Base-by-base conservation (phyloP, 495 filamentous ascomycete genomes). In the Wilcoxina mikolae region DNA sequence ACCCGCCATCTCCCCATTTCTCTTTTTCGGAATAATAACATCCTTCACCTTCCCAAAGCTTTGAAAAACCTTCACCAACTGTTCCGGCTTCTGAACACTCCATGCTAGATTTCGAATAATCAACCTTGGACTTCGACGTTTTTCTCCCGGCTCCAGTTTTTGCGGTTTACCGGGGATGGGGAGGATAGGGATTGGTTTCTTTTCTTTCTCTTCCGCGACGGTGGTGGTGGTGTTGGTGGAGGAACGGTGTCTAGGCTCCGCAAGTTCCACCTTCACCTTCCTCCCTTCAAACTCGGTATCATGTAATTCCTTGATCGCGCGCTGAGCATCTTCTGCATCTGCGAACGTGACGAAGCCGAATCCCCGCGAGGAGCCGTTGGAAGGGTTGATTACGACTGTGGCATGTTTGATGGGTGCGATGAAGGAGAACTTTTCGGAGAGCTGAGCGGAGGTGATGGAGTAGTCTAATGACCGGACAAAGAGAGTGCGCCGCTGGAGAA, bases 301-400 rank as follows among this genome's bases (percentile, higher is more conserved):
- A 62, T 93, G 76, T 64, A 94, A 78, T 66, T 89, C 81, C 57
- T 83, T 75, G 64, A 81, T 72, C 15, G 91, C 91, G 49, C 77
- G 73, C 58, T 83, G 69, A 24, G 91, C 88, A 70, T 99, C 91
- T 56, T 95, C 87, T 48, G 83, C 74, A 62, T 96, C 90, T 62
- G 88, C 82, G 62, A 96, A 95, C 11, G 91, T 94, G 44, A 96
- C 89, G 69, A 99, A 99, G 46, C 91, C 91, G 68, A 84, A 99
- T 9, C 90, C 90, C 59, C 86, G 84, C 18, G 84, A 94, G 45
- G 77, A 70, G 62, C 95, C 94, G 4, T 86, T 91, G 55, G 75
- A 69, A 0, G 82, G 76, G 66, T 96, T 88, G 28, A 78, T 70
- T 18, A 99, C 85, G 11, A 87, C 86, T 3, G 82, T 83, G 49